Base-by-base conservation (phyloP, 2,329 filamentous ascomycete species). In the Trematosphaeria pertusa region DNA sequence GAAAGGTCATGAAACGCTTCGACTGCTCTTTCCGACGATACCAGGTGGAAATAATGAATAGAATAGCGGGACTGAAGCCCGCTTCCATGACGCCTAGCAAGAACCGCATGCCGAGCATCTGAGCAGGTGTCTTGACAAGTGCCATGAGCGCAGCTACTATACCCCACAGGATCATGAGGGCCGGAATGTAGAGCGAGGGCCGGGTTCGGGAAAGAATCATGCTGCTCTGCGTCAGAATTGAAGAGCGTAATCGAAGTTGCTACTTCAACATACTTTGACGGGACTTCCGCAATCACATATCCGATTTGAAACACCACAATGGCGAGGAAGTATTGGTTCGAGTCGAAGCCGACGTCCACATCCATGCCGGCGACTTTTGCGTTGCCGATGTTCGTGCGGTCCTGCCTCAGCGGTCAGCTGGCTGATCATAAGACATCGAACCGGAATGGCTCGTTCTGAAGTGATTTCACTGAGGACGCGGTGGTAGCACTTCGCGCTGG, bases 241-340 rank as follows among this genome's bases (percentile, higher is more conserved):
- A n/a, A n/a, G n/a, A n/a, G n/a, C 39, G 34, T n/a, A 41, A 14
- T 15, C 8, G 5, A 5, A 21, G 19, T 6, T 37, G 14, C 10
- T 9, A n/a, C 11, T 7, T 2, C 11, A 20, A 8, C 24, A 19
- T 50, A 61, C 58, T 63, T 63, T 11, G 58, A 61, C 1, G 59
- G 59, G 9, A 61, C 58, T 33, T 63, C 56, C 4, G 58, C 58
- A 26, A 61, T 49, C 19, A 63, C 56, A 32, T 60, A 61, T 28
- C 58, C 56, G 17, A 61, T 37, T 37, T 59, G 58, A 21, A 60
- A 61, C 6, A 61, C 54, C 11, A 61, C 60, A 11, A 63, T 54
- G 6, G 58, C 52, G 19, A 62, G 52, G 21, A 59, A 61, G 42
- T 62, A 87, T 50, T 86, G 74, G 32, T 85, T 81, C 1, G 81